A percentile compares a stretch with the other conserved stretches of the same genome.
These are phyloP conservation scores for Aphanoascus verrucosus DNA, from an alignment of 2,329 filamentous ascomycete genomes.

Conservation along the genomic window DNA sequence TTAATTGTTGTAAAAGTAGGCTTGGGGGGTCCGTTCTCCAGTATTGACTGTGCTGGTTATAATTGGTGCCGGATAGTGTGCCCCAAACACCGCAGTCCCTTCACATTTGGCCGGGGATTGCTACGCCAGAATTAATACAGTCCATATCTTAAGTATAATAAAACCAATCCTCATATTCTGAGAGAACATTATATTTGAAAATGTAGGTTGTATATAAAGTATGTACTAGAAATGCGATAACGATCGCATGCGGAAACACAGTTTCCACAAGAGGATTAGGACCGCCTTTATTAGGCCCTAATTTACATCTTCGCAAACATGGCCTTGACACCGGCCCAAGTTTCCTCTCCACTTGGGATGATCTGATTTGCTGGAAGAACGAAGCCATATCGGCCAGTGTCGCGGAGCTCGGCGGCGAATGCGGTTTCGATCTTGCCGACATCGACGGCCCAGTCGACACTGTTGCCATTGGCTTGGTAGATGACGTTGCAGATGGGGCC, in stretches of 20 bases:
- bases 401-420: conserved; percentile 43
- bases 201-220: background rate
- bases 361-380: conserved; percentile 42
- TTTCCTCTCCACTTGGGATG: conserved; percentile 38
- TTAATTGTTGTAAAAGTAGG: too few relatives aligned
- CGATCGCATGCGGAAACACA: background rate
- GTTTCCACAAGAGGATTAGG: background rate
- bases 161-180: too few relatives aligned
- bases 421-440: conserved; percentile 35
- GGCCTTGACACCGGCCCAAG: conserved; percentile 33
- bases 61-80: too few relatives aligned
- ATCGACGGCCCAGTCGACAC: conserved; percentile 39
- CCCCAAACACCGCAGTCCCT: too few relatives aligned
- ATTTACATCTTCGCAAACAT: conserved; percentile 11
- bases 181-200: background rate
- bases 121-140: too few relatives aligned
- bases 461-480: conserved; percentile 41
- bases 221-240: background rate
- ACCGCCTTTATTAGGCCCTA: background rate
- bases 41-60: too few relatives aligned
- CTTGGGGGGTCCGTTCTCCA: too few relatives aligned
- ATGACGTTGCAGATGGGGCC: conserved; percentile 50
- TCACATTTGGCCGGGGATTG: too few relatives aligned
- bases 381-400: conserved; percentile 41
- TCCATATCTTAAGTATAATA: too few relatives aligned